A percentile compares a stretch with the other conserved stretches of the same genome.
These are phyloP conservation scores for Dioscorea alata DNA, from an alignment of 106 monocot species.

Conservation along the genomic window DNA sequence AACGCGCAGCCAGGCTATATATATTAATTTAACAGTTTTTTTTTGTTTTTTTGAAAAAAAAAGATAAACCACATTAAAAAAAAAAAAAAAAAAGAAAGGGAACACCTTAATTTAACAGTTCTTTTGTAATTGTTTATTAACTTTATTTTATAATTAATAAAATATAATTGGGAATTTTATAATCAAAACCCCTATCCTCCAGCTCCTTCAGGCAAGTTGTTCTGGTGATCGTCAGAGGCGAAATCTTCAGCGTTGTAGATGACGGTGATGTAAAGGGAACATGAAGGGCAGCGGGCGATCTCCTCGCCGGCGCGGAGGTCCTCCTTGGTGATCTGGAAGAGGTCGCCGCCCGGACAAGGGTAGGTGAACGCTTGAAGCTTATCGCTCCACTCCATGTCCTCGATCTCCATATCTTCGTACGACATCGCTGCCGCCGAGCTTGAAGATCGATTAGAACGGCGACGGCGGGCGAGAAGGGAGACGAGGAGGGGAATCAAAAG, in stretches of 20 bases:
- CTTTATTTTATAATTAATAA: too few relatives aligned
- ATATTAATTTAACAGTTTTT: too few relatives aligned
- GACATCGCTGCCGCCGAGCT: constrained; percentile 18
- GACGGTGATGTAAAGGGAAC: constrained; percentile 40
- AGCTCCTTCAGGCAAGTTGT: too few relatives aligned
- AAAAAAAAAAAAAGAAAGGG: too few relatives aligned
- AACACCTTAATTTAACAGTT: too few relatives aligned
- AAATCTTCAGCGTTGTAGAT: constrained; percentile 40
- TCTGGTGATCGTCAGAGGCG: neutral
- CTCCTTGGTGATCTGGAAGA: constrained; percentile 44
- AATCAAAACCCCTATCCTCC: too few relatives aligned
- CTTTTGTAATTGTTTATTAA: too few relatives aligned
- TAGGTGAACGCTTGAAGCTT: constrained; percentile 40
- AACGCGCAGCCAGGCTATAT: too few relatives aligned
- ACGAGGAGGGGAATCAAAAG: too few relatives aligned
- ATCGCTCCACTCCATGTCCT: constrained; percentile 55
- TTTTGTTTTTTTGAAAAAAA: too few relatives aligned
- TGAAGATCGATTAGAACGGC: neutral
- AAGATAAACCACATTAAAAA: too few relatives aligned
- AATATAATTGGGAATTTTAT: too few relatives aligned
- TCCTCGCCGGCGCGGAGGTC: constrained; percentile 36
- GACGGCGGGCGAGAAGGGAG: neutral
- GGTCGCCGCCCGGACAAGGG: constrained; percentile 38
- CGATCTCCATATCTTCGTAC: constrained; percentile 39
- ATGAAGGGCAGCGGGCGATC: constrained; percentile 38